These are phyloP conservation scores for Taiozyma sp. DNA, from an alignment of 1,139 yeast species.

Conservation along the genomic window DNA sequence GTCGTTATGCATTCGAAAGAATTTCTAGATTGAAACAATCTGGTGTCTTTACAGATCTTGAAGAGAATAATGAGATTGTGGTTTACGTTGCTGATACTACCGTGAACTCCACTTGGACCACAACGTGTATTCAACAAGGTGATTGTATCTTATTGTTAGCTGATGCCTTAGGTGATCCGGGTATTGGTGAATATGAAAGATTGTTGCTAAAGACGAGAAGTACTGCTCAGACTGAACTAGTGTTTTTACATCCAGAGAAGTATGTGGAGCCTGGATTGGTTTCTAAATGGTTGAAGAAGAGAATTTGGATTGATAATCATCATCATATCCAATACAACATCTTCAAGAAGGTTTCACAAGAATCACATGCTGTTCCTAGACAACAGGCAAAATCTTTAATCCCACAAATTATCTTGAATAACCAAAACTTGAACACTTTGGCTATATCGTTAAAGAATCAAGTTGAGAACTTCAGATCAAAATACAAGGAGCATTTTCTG, in stretches of 20 bases:
- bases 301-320: conserved; percentile 90
- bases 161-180: conserved; percentile 62
- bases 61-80: conserved; percentile 81
- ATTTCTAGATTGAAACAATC: conserved; percentile 78
- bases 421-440: conserved; percentile 17
- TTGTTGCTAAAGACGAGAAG: conserved; percentile 70
- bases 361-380: not conserved
- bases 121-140: conserved; percentile 90
- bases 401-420: conserved; percentile 5
- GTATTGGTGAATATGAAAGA: conserved; percentile 82
- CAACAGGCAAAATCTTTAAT: not conserved
- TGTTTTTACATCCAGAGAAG: conserved; percentile 78
- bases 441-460: conserved; percentile 27
- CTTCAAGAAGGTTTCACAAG: conserved; percentile 1
- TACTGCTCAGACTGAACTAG: conserved; percentile 83
- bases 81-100: conserved; percentile 86
- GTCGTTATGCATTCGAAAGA: conserved; percentile 90
- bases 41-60: conserved; percentile 87
- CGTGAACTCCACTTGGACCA: conserved; percentile 83
- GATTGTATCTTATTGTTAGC: conserved; percentile 78
- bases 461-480: conserved; percentile 27
- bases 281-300: conserved; percentile 71
- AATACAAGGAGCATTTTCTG: conserved; percentile 17
- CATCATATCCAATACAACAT: conserved; percentile 66
- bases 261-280: conserved; percentile 84